Conservation (phyloP, 768 basidiomycete genomes). For the Leccinum arenicola region DNA sequence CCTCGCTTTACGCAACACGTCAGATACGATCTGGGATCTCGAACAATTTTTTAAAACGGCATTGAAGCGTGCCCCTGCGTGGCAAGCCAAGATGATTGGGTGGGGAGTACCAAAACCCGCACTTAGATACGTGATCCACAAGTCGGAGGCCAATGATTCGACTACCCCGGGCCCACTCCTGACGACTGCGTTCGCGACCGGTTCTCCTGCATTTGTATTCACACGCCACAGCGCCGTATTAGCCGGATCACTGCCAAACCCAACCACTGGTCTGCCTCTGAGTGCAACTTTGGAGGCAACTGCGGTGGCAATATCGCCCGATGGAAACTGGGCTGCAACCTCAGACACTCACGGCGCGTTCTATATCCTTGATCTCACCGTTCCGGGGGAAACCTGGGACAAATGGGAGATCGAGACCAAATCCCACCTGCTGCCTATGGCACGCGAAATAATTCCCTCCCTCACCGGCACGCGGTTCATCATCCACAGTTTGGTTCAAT, state of each 20-base stretch:
- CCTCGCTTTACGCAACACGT: constrained; percentile 2
- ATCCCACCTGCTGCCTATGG: background rate
- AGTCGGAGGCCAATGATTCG: background rate
- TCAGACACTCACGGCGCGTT: constrained; percentile 1
- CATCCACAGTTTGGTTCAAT: background rate
- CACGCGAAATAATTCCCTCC: background rate
- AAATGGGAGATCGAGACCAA: background rate
- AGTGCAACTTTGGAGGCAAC: background rate
- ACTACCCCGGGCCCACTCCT: background rate
- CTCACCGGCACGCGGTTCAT: constrained; percentile 13
- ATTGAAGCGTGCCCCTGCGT: background rate
- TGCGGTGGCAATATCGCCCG: constrained; percentile 16
- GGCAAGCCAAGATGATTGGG: constrained; percentile 4
- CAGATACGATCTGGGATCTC: background rate
- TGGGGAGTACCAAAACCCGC: constrained; percentile 5
- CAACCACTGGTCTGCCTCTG: background rate
- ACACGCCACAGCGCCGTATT: background rate
- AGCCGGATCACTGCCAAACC: background rate
- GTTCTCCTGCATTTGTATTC: constrained; percentile 9
- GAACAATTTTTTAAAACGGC: background rate
- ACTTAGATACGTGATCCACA: background rate
- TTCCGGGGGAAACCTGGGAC: constrained; percentile 1
- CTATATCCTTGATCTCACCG: constrained; percentile 9
- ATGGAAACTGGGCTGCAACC: constrained; percentile 20
- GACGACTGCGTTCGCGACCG: background rate